Base-by-base conservation (phyloP, 202 grass and related monocot genomes). In the Hordeum pubiflorum region DNA sequence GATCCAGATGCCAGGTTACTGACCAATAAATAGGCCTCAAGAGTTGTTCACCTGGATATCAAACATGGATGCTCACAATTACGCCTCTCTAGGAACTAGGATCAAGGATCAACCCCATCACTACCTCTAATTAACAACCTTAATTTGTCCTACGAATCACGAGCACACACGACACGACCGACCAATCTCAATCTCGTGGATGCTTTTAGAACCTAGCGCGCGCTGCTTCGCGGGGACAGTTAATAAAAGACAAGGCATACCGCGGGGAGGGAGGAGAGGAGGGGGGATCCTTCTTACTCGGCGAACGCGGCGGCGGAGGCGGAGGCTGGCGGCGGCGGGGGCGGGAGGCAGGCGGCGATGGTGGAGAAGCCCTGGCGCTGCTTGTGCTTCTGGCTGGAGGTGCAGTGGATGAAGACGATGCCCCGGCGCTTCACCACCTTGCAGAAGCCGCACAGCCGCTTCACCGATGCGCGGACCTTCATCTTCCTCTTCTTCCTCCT, bases 401-500 rank as follows among this genome's bases (percentile, higher is more conserved):
- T 95, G 77, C 96, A 98, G 15, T 89, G 85, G 63, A 98, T 85
- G 78, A 89, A 95, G 48, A 98, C 90, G 69, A 86, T 94, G n/a
- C 96, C 96, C 6, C 92, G 84, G 9, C 96, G 96, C 85, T 91
- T 98, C 81, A 98, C 88, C 80, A 87, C 88, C 86, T 80, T 91
- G 86, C 96, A 98, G 77, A 89, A 95, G 9, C 85, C 65, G 85
- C 96, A 98, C 36, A 95, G 77, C 78, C 93, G 88, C 90, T 93
- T 98, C 82, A 98, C 95, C 33, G 95, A 91, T 58, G 95, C 86
- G 43, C 92, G 92, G 31, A 98, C 95, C 95, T 98, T 98, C 96
- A 98, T 98, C 81, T 61, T 78, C 40, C 27, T 1, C 31, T 10
- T 21, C 70, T 31, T 24, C 29, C 40, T 41, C 26, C 56, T 18